Evolutionary conservation across 805 yeast genomes (phyloP).

Genomic region (Kodamaea fukazawae): DNA sequence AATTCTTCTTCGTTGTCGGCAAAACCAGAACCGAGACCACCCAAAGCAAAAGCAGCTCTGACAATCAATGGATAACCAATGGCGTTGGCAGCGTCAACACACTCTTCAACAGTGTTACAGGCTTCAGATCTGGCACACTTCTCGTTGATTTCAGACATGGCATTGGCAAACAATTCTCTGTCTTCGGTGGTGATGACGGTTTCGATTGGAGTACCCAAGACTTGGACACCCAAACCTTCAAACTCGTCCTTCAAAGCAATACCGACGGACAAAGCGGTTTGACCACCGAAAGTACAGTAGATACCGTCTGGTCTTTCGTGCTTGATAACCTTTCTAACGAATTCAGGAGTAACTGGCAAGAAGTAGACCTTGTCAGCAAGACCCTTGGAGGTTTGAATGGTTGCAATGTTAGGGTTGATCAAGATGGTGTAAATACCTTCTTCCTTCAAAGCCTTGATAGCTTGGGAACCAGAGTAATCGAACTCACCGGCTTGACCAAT

Average conservation of each 20-base stretch:
- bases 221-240: conserved; percentile 86
- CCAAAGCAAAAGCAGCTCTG: conserved; percentile 95
- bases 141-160: conserved; percentile 93
- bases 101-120: conserved; percentile 77
- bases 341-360: conserved; percentile 96
- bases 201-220: conserved; percentile 93
- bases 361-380: conserved; percentile 97
- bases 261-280: conserved; percentile 96
- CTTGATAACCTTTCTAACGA: conserved; percentile 90
- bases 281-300: conserved; percentile 97
- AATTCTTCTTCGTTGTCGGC: conserved; percentile 86
- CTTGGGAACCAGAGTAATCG: conserved; percentile 98
- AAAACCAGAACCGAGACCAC: conserved; percentile 98
- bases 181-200: conserved; percentile 97
- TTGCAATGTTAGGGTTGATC: conserved; percentile 97
- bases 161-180: conserved; percentile 90
- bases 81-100: conserved; percentile 75
- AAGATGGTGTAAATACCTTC: conserved; percentile 95
- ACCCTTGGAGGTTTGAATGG: conserved; percentile 97
- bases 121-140: conserved; percentile 94
- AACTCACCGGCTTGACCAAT: conserved; percentile 99
- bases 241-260: conserved; percentile 94
- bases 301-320: conserved; percentile 97
- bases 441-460: conserved; percentile 96
- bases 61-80: conserved; percentile 95